Conservation (phyloP, 345 rosid species). For the Bruguiera parviflora region DNA sequence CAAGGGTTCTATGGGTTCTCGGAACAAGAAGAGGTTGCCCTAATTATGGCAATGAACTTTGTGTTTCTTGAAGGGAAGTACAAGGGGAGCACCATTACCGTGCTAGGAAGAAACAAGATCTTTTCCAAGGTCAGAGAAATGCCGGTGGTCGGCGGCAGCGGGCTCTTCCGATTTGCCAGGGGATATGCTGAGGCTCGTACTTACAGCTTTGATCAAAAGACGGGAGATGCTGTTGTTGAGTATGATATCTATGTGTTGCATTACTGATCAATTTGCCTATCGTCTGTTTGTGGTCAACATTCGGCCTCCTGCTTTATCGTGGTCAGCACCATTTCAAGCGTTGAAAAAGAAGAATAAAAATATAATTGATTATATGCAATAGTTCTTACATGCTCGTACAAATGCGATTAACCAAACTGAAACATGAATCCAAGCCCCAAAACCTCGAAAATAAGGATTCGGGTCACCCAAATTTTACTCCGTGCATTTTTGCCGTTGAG, state of each 20-base stretch:
- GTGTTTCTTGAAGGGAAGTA: slow-evolving; percentile 63
- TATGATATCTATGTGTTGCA: slow-evolving; percentile 5
- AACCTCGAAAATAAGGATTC: too few species aligned
- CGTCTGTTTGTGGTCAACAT: too few species aligned
- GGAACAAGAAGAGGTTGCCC: slow-evolving; percentile 48
- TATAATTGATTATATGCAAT: too few species aligned
- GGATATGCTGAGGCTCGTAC: slow-evolving; percentile 65
- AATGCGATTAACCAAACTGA: too few species aligned
- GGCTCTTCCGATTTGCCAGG: slow-evolving; percentile 69
- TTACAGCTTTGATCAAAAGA: slow-evolving; percentile 23
- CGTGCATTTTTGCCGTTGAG: too few species aligned
- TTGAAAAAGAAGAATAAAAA: too few species aligned
- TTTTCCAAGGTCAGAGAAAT: slow-evolving; percentile 55
- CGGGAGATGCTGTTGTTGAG: slow-evolving; percentile 13
- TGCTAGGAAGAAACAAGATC: slow-evolving; percentile 37
- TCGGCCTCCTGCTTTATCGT: too few species aligned
- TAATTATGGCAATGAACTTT: slow-evolving; percentile 69
- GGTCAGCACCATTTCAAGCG: too few species aligned
- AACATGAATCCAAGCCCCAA: too few species aligned
- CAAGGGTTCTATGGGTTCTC: slow-evolving; percentile 69
- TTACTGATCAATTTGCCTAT: slow-evolving; percentile 1
- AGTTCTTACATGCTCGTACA: too few species aligned
- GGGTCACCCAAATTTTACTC: too few species aligned
- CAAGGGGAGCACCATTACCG: slow-evolving; percentile 48
- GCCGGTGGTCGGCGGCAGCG: slow-evolving; percentile 77